Conservation (phyloP, 257 asterid genomes). For the Solanum etuberosum region DNA sequence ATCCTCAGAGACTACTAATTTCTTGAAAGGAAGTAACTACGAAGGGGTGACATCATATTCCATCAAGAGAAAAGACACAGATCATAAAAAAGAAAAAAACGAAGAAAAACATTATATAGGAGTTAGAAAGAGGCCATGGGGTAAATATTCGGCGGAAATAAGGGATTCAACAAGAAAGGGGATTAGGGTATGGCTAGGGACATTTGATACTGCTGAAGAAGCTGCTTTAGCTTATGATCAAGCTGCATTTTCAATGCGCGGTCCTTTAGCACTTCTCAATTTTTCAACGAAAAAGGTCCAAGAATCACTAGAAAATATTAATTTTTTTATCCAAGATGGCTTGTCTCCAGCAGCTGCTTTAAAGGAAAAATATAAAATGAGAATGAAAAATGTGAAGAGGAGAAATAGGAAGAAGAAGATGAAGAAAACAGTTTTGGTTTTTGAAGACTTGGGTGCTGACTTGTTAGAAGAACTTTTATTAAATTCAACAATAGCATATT, state of each 20-base stretch:
- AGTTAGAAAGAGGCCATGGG: conserved; percentile 41
- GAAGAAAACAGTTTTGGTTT: conserved; percentile 16
- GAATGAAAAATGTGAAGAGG: neutral
- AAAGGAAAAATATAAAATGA: conserved; percentile 18
- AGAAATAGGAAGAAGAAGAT: neutral
- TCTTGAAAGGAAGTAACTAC: neutral
- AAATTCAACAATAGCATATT: neutral
- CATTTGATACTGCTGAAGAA: conserved; percentile 24
- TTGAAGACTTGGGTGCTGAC: conserved; percentile 28
- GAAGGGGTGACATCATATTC: neutral
- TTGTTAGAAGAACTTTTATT: conserved; percentile 19
- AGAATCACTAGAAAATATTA: conserved; percentile 23
- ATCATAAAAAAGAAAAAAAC: neutral
- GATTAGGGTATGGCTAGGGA: conserved; percentile 44
- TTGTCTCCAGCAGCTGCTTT: conserved; percentile 12
- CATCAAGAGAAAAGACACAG: conserved; percentile 13
- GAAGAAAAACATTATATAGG: conserved; percentile 20
- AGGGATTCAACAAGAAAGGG: conserved; percentile 42
- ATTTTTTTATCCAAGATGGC: conserved; percentile 4
- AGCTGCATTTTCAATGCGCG: conserved; percentile 34
- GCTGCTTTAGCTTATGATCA: conserved; percentile 44
- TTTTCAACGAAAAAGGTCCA: conserved; percentile 17
- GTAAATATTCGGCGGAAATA: conserved; percentile 35
- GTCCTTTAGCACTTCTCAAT: conserved; percentile 19
- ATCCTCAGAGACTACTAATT: neutral